Conservation (phyloP, 768 basidiomycete genomes). For the Boletus fagicola region DNA sequence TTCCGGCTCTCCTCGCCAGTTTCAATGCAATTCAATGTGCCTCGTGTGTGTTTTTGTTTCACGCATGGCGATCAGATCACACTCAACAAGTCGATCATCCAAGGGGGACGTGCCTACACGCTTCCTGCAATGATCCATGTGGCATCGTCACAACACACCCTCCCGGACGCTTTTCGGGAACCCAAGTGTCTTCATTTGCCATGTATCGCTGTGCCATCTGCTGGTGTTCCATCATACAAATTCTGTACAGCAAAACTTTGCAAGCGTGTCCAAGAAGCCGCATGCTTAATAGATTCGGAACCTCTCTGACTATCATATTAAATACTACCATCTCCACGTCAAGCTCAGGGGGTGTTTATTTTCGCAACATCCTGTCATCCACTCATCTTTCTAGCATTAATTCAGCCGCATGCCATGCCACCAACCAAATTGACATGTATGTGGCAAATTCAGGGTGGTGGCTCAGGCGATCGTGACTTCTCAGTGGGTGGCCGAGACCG, state of each 20-base stretch:
- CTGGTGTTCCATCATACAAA: slow-evolving; percentile 1
- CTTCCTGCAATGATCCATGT: slow-evolving; percentile 24
- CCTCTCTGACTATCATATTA: slow-evolving; percentile 13
- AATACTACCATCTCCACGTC: slow-evolving; percentile 11
- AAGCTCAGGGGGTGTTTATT: neutral
- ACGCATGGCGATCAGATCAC: slow-evolving; percentile 21
- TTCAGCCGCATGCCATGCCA: slow-evolving; percentile 13
- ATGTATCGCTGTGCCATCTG: slow-evolving; percentile 7
- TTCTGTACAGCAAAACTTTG: slow-evolving; percentile 8
- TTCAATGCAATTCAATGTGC: slow-evolving; percentile 18
- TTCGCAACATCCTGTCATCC: slow-evolving; percentile 13
- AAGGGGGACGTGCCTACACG: slow-evolving; percentile 16
- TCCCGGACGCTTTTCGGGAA: neutral
- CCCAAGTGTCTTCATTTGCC: slow-evolving; percentile 7
- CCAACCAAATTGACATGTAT: slow-evolving; percentile 11
- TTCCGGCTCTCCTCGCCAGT: slow-evolving; percentile 7
- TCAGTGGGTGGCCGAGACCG: slow-evolving; percentile 47
- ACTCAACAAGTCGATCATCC: slow-evolving; percentile 15
- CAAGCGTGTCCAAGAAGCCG: slow-evolving; percentile 16
- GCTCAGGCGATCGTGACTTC: slow-evolving; percentile 39
- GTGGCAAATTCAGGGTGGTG: slow-evolving; percentile 34
- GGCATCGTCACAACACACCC: slow-evolving; percentile 8
- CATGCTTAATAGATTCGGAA: slow-evolving; percentile 18
- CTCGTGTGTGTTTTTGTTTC: slow-evolving; percentile 23
- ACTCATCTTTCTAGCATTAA: slow-evolving; percentile 7